phyloP scores from a whole-genome alignment of 176 grass and related monocot genomes.

The Avena insularis region DNA sequence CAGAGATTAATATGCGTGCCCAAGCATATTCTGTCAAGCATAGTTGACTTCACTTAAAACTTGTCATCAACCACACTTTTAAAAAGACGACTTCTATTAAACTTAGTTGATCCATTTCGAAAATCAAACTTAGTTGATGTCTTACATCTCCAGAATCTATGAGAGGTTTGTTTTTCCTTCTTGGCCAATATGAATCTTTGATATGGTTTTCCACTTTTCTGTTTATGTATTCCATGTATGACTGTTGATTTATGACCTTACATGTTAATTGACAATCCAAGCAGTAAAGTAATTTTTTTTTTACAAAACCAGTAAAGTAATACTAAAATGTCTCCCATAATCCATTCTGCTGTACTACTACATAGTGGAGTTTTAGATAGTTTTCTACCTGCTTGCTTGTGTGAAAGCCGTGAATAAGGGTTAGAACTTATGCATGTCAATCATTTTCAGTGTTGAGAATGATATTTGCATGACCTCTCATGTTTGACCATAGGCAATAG shows the following conservation, averaged over 20 bases:
- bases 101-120: background rate
- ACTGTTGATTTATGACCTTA: background rate
- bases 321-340: background rate
- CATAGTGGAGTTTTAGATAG: background rate
- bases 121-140: background rate
- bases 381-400: background rate
- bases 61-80: background rate
- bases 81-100: background rate
- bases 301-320: background rate
- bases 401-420: background rate
- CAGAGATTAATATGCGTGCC: background rate
- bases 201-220: background rate
- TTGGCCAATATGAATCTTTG: slow-evolving; percentile 2
- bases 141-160: background rate
- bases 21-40: background rate
- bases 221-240: background rate
- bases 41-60: slow-evolving; percentile 12
- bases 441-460: slow-evolving; percentile 17
- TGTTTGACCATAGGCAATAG: background rate
- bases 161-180: background rate
- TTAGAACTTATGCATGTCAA: background rate
- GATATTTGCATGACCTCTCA: background rate
- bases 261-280: slow-evolving; percentile 1
- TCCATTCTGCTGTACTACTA: background rate
- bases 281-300: background rate